phyloP scores from a whole-genome alignment of 75 land plant species.

The Cunninghamia lanceolata region DNA sequence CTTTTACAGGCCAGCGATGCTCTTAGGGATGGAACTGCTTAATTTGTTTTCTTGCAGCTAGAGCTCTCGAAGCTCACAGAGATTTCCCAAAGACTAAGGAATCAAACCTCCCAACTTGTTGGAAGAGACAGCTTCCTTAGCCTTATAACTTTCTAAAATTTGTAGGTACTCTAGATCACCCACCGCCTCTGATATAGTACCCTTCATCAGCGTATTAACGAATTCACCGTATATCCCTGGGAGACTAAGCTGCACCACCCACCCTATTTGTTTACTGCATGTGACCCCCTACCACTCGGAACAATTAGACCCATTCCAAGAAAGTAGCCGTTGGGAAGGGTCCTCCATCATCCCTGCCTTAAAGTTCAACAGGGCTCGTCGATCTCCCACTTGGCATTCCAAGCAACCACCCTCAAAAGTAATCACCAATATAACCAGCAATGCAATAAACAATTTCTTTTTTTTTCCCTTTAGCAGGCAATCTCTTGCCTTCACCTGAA shows the following conservation, averaged over 20 bases:
- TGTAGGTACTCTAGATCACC: no score
- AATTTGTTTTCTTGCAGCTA: no score
- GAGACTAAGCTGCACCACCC: conserved; percentile 34
- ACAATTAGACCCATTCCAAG: conserved; percentile 40
- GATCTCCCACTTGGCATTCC: conserved; percentile 14
- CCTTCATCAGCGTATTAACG: no score
- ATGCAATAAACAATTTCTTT: neutral
- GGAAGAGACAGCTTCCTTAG: no score
- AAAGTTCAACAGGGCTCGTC: conserved; percentile 30
- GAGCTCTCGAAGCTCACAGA: no score
- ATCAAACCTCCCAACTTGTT: no score
- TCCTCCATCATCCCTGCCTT: conserved; percentile 32
- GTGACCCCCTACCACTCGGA: conserved; percentile 38
- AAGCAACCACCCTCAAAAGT: neutral
- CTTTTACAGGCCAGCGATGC: no score
- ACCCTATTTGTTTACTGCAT: conserved; percentile 29
- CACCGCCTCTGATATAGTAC: conserved; percentile 29
- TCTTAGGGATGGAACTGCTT: no score
- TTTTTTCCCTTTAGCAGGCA: no score
- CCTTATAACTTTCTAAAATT: no score
- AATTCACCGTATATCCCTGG: conserved; percentile 35
- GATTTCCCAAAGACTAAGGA: no score
- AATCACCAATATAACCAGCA: neutral
- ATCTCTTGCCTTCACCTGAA: no score
- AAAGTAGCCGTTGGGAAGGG: conserved; percentile 23